phyloP scores from a whole-genome alignment of 176 grass and related monocot genomes.

The Oryza glumipatula region DNA sequence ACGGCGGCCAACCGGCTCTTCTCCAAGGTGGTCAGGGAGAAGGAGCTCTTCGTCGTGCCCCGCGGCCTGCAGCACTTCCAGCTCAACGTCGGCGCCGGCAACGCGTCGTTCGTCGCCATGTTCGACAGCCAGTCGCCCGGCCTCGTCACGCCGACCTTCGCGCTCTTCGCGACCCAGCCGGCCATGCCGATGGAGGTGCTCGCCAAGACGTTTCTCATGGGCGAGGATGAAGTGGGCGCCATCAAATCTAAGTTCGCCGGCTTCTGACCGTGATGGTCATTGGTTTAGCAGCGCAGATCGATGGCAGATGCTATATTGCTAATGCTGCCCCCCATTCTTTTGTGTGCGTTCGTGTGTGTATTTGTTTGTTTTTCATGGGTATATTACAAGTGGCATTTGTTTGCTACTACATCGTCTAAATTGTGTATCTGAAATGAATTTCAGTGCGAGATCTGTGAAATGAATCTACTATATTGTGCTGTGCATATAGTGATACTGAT shows the following conservation, averaged over 20 bases:
- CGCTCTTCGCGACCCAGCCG: slow-evolving; percentile 62
- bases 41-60: slow-evolving; percentile 65
- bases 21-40: slow-evolving; percentile 49
- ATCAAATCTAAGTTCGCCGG: slow-evolving; percentile 54
- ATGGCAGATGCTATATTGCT: background rate
- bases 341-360: background rate
- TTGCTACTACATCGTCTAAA: background rate
- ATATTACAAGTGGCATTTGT: background rate
- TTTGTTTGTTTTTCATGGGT: slow-evolving; percentile 12
- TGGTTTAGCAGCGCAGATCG: no score
- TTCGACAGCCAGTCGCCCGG: slow-evolving; percentile 66
- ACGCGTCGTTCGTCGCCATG: slow-evolving; percentile 52
- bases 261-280: slow-evolving; percentile 27
- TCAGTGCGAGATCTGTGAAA: background rate
- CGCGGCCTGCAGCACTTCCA: slow-evolving; percentile 71
- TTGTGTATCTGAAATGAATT: background rate
- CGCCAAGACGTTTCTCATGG: slow-evolving; percentile 64
- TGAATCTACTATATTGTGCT: no score
- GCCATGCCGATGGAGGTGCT: slow-evolving; percentile 61
- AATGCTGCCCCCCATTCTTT: background rate
- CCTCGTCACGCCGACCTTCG: slow-evolving; percentile 42
- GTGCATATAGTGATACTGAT: no score
- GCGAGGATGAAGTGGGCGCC: slow-evolving; percentile 32
- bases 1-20: slow-evolving; percentile 40
- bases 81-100: slow-evolving; percentile 46